Percentiles rank a stretch among this genome's conserved stretches.
Conservation (phyloP, 176 grass and related monocot genomes). For the Oropetium thomaeum region DNA sequence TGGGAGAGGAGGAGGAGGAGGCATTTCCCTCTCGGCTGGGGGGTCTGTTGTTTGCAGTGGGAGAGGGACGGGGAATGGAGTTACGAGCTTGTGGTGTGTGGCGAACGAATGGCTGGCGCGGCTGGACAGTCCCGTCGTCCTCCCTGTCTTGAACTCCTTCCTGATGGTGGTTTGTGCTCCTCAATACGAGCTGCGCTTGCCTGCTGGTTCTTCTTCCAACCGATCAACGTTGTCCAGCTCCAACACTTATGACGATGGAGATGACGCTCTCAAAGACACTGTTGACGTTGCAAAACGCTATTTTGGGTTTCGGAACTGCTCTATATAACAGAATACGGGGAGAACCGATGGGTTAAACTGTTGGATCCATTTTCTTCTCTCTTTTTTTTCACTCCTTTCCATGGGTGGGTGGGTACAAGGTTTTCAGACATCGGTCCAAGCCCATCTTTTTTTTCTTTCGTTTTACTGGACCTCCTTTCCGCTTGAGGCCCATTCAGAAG, state of each 20-base stretch:
- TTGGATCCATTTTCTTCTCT: not conserved
- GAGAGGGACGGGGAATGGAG: not conserved
- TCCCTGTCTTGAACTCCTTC: too few species aligned
- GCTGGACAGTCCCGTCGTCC: too few species aligned
- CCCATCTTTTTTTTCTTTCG: too few species aligned
- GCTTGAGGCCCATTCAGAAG: too few species aligned
- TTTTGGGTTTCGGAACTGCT: not conserved
- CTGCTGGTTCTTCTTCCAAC: not conserved
- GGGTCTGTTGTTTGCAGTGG: not conserved
- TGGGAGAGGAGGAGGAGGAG: not conserved
- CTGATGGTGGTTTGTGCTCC: constrained; percentile 2
- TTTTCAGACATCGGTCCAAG: too few species aligned
- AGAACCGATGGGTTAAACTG: not conserved
- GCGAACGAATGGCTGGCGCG: not conserved
- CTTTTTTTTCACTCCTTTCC: too few species aligned
- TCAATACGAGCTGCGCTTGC: not conserved
- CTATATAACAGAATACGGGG: not conserved
- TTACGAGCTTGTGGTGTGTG: not conserved
- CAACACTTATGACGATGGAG: too few species aligned
- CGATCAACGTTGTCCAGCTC: too few species aligned
- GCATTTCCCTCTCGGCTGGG: constrained; percentile 29
- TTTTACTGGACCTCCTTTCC: too few species aligned
- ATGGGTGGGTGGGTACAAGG: too few species aligned
- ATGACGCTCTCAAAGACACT: too few species aligned
- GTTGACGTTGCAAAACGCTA: not conserved